Percentiles rank a stretch among this genome's conserved stretches.
Conservation (phyloP, 176 grass and related monocot species). For the Carex kokanica region DNA sequence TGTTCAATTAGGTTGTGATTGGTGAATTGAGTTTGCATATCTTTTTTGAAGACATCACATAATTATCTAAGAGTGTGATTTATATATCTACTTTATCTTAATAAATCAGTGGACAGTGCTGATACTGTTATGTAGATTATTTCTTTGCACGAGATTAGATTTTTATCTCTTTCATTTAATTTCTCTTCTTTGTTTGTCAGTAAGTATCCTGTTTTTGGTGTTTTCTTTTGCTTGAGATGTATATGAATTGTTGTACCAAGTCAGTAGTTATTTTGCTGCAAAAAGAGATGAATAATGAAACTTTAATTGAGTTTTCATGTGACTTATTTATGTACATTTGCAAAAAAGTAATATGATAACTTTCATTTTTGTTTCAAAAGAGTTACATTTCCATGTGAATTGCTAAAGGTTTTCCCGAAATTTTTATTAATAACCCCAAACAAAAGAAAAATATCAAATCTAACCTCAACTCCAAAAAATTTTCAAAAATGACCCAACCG, state of each 20-base stretch:
- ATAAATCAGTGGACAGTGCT: constrained; percentile 8
- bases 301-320: neutral
- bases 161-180: neutral
- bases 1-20: neutral
- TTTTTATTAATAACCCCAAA: no score
- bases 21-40: neutral
- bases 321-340: no score
- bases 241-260: neutral
- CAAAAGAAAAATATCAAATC: no score
- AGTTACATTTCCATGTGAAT: no score
- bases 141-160: neutral
- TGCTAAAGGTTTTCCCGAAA: no score
- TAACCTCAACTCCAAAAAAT: no score
- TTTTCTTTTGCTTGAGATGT: neutral
- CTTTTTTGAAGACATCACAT: neutral
- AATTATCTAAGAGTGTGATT: neutral
- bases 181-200: neutral
- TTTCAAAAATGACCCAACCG: no score
- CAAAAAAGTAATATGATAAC: no score
- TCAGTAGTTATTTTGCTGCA: neutral
- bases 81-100: neutral
- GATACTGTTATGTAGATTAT: neutral
- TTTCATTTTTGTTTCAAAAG: no score
- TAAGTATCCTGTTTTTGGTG: neutral
- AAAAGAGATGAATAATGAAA: neutral